phyloP scores from a whole-genome alignment of 225 moss, liverwort and hornwort species.

The Pseudoscleropodium purum region DNA sequence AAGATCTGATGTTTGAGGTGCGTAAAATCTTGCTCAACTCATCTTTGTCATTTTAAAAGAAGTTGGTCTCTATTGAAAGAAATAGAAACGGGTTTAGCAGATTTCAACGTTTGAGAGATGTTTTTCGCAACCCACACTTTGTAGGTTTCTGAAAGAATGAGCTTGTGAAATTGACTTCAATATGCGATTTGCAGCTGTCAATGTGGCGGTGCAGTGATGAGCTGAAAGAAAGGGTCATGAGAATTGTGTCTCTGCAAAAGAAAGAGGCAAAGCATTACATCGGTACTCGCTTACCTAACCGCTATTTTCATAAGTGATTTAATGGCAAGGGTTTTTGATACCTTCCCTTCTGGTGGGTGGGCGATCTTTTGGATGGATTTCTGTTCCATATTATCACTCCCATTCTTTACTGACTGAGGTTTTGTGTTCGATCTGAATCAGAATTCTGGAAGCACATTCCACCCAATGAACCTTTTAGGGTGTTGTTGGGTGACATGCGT shows the following conservation, averaged over 20 bases:
- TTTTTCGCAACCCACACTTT: not conserved
- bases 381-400: not conserved
- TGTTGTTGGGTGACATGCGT: slow-evolving; percentile 79
- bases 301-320: not conserved
- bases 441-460: slow-evolving; percentile 99
- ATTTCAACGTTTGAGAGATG: not conserved
- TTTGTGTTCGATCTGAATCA: slow-evolving; percentile 14
- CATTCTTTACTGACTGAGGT: not conserved
- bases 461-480: slow-evolving; percentile 80
- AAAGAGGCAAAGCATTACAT: slow-evolving; percentile 72
- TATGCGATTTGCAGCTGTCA: slow-evolving; percentile 34
- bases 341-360: not conserved
- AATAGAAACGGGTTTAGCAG: not conserved
- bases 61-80: not conserved
- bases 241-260: slow-evolving; percentile 27
- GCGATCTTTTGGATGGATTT: not conserved
- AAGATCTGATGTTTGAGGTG: slow-evolving; percentile 63
- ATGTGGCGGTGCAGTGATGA: slow-evolving; percentile 78
- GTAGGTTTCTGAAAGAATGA: not conserved
- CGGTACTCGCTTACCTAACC: slow-evolving; percentile 8
- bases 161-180: not conserved
- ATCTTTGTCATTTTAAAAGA: not conserved
- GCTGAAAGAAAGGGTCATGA: slow-evolving; percentile 30
- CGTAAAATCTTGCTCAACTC: not conserved
- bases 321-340: not conserved